Percentiles rank a stretch among this genome's conserved stretches.
Conservation (phyloP, 2,329 filamentous ascomycete species). For the Alternaria burnsii region DNA sequence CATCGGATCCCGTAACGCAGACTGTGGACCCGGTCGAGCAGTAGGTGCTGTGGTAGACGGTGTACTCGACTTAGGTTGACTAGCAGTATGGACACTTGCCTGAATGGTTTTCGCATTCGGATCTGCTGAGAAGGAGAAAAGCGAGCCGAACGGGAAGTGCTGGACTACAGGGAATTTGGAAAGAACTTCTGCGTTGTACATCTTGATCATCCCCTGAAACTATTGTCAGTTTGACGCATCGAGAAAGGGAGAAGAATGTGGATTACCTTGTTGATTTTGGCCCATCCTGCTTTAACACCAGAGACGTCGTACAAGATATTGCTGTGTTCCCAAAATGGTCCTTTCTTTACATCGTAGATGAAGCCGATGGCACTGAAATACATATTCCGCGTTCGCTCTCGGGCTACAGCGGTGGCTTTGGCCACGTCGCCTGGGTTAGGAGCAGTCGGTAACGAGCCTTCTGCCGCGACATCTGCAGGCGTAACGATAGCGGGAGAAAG, state of each 20-base stretch:
- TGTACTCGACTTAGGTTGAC: conserved; percentile 40
- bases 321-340: conserved; percentile 94
- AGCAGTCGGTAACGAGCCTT: conserved; percentile 75
- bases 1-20: conserved; percentile 36
- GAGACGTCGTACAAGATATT: conserved; percentile 95
- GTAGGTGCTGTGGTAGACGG: conserved; percentile 29
- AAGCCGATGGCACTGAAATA: conserved; percentile 97
- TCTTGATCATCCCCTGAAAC: conserved; percentile 90
- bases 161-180: conserved; percentile 99
- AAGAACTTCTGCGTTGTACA: conserved; percentile 97
- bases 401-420: conserved; percentile 52
- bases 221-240: conserved; percentile 7
- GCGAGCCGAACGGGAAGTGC: conserved; percentile 71
- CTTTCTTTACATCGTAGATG: conserved; percentile 95
- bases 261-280: conserved; percentile 81
- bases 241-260: background rate
- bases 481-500: conserved; percentile 75
- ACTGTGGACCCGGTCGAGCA: conserved; percentile 26
- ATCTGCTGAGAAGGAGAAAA: conserved; percentile 59
- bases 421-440: conserved; percentile 75
- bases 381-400: conserved; percentile 63
- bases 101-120: conserved; percentile 47
- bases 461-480: conserved; percentile 68
- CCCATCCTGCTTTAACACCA: conserved; percentile 88
- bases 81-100: conserved; percentile 47